phyloP scores from a whole-genome alignment of 2,329 filamentous ascomycete genomes.

The Cercospora sesami region DNA sequence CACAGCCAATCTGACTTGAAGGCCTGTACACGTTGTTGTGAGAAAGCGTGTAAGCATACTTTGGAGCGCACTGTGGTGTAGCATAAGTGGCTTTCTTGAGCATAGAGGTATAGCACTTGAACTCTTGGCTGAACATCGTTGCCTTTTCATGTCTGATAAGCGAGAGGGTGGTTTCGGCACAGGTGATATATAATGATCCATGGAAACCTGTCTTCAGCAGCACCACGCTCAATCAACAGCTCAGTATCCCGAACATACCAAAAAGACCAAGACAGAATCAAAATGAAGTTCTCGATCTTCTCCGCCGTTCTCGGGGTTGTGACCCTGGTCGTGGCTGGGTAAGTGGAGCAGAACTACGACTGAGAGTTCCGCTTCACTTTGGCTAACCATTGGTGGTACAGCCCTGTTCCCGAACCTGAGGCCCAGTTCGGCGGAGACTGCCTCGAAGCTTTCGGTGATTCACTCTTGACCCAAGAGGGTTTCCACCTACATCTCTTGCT shows the following conservation, averaged over 20 bases:
- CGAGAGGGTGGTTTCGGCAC: neutral
- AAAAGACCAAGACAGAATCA: neutral
- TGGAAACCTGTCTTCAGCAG: neutral
- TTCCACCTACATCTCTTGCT: neutral
- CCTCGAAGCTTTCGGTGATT: neutral
- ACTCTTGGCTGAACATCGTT: neutral
- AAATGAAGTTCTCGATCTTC: neutral
- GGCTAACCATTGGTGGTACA: neutral
- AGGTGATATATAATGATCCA: neutral
- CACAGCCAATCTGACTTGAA: neutral
- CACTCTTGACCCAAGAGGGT: too few relatives aligned
- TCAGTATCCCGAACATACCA: neutral
- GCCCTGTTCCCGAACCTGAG: neutral
- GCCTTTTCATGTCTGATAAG: neutral
- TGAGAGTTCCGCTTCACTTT: neutral
- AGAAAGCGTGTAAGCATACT: neutral
- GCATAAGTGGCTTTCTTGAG: neutral
- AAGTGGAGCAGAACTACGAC: neutral
- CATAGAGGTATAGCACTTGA: neutral
- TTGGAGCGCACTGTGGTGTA: neutral
- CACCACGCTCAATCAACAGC: neutral
- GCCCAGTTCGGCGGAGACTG: neutral
- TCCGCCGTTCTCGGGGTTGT: neutral
- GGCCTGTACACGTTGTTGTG: neutral
- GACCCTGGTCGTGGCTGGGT: neutral